Conservation (phyloP, 2,329 filamentous ascomycete species). For the Coccinonectria pachysandricola region DNA sequence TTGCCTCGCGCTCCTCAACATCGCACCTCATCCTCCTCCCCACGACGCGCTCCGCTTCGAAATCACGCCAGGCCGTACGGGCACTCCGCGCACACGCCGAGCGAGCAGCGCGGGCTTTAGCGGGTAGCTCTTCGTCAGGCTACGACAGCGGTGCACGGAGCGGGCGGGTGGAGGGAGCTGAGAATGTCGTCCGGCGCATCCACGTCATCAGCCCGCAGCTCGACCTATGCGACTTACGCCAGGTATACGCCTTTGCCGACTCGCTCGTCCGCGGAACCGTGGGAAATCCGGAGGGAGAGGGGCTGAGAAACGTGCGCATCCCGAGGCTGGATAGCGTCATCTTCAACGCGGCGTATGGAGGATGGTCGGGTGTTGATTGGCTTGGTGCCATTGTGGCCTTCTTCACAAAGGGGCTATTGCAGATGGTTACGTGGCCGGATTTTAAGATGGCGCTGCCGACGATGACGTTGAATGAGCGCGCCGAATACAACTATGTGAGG, state of each 20-base stretch:
- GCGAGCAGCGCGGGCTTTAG: conserved; percentile 28
- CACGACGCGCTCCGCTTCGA: conserved; percentile 67
- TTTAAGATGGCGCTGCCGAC: conserved; percentile 58
- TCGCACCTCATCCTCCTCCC: conserved; percentile 70
- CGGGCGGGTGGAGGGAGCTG: conserved; percentile 25
- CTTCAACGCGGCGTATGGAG: conserved; percentile 82
- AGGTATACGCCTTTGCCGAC: conserved; percentile 38
- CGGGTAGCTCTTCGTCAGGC: no score
- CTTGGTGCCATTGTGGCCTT: conserved; percentile 41
- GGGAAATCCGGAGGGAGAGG: conserved; percentile 32
- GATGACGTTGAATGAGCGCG: conserved; percentile 30
- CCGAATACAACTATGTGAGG: conserved; percentile 25
- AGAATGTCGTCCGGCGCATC: conserved; percentile 37
- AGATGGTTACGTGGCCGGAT: conserved; percentile 63
- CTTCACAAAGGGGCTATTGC: conserved; percentile 49
- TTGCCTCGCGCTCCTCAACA: conserved; percentile 52
- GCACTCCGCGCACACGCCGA: conserved; percentile 51
- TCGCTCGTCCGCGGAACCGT: conserved; percentile 34
- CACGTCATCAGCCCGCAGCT: conserved; percentile 49
- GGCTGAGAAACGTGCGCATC: conserved; percentile 37
- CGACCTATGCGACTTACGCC: conserved; percentile 49
- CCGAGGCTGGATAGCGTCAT: conserved; percentile 70
- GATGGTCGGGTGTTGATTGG: conserved; percentile 75
- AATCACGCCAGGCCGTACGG: conserved; percentile 62
- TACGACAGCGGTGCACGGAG: conserved; percentile 28